Percentiles rank a stretch among this genome's conserved stretches.
Conservation (phyloP, 75 land plant genomes). For the Selaginella tamariscina region DNA sequence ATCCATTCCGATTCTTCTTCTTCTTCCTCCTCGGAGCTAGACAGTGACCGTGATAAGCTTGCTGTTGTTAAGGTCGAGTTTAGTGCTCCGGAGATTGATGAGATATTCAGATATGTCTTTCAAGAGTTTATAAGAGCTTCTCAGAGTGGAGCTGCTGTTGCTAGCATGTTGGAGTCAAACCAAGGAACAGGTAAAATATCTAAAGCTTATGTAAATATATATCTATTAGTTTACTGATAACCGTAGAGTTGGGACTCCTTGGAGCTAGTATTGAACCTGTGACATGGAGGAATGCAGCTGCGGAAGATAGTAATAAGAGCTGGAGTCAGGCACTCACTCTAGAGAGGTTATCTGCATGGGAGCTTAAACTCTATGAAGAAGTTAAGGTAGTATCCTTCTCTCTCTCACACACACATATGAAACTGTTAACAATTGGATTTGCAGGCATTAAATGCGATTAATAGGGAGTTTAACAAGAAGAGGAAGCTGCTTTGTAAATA, state of each 20-base stretch:
- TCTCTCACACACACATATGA: too few relatives aligned
- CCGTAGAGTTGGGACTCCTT: not conserved
- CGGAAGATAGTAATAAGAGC: not conserved
- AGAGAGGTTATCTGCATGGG: not conserved
- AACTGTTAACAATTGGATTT: too few relatives aligned
- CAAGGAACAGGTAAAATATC: not conserved
- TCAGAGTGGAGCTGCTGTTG: not conserved
- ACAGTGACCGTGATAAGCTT: not conserved
- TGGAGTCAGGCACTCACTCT: constrained; percentile 1
- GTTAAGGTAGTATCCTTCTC: too few relatives aligned
- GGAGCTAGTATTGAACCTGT: too few relatives aligned
- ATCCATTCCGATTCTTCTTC: not conserved
- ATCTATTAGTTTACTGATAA: not conserved
- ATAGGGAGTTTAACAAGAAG: constrained; percentile 2
- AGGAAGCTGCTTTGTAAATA: constrained; percentile 2
- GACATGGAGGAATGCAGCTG: not conserved
- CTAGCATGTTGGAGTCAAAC: not conserved
- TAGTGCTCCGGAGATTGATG: not conserved
- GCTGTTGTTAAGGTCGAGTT: not conserved
- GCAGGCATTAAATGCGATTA: not conserved
- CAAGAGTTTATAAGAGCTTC: not conserved
- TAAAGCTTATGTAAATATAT: not conserved
- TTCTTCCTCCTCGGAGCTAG: not conserved
- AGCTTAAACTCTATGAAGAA: not conserved
- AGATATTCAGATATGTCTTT: not conserved